phyloP scores from a whole-genome alignment of 2,329 filamentous ascomycete species.

The Ophioceras dolichostomum region DNA sequence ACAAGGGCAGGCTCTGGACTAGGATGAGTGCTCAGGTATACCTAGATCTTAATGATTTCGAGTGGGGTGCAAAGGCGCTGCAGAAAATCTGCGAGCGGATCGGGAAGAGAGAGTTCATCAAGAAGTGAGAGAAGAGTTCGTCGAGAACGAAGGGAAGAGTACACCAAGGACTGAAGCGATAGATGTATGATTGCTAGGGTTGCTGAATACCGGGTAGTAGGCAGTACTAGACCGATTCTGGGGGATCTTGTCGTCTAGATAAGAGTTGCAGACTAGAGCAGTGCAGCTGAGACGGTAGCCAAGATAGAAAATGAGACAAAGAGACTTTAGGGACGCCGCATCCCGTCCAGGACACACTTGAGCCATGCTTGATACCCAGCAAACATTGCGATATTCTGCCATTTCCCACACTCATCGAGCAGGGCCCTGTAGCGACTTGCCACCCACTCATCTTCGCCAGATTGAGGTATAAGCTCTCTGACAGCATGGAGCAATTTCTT shows the following conservation, averaged over 20 bases:
- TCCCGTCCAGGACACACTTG: background rate
- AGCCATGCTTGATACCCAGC: slow-evolving; percentile 32
- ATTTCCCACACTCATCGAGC: slow-evolving; percentile 25
- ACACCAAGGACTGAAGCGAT: too few species aligned
- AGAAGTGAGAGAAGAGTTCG: too few species aligned
- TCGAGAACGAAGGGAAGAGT: too few species aligned
- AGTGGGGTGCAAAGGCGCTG: slow-evolving; percentile 47
- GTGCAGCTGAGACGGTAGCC: too few species aligned
- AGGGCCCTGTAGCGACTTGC: slow-evolving; percentile 26
- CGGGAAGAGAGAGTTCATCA: slow-evolving; percentile 5
- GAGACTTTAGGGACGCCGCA: too few species aligned
- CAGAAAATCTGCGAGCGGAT: slow-evolving; percentile 13
- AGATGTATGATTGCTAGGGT: too few species aligned
- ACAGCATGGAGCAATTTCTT: slow-evolving; percentile 33
- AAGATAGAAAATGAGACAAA: too few species aligned
- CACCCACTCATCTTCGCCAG: slow-evolving; percentile 10
- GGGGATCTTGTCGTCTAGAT: too few species aligned
- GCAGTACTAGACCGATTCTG: too few species aligned
- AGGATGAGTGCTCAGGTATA: slow-evolving; percentile 75
- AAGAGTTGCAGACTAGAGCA: too few species aligned
- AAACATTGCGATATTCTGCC: slow-evolving; percentile 29
- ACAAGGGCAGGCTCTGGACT: slow-evolving; percentile 53
- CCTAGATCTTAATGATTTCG: slow-evolving; percentile 67
- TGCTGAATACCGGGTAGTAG: too few species aligned
- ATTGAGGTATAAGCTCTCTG: slow-evolving; percentile 11